These are phyloP conservation scores for Eucalyptus pauciflora DNA, from an alignment of 345 rosid genomes.

Conservation along the genomic window DNA sequence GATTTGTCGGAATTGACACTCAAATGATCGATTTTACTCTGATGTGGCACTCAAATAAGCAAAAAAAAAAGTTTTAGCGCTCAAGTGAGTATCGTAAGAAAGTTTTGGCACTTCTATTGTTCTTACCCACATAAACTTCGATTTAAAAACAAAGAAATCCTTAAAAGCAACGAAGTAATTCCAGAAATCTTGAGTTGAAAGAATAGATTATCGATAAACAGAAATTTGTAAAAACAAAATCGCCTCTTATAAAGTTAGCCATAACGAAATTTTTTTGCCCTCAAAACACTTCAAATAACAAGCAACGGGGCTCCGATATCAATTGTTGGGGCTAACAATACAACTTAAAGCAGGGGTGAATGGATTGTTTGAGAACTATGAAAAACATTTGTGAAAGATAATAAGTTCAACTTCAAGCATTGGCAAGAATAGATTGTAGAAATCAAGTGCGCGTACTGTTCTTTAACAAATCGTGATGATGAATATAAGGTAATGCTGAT, in stretches of 20 bases:
- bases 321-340: no score
- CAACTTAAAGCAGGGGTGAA: not conserved
- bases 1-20: rapidly evolving
- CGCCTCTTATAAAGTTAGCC: not conserved
- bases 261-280: not conserved
- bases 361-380: not conserved
- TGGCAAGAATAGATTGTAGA: no score
- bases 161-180: no score
- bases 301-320: rapidly evolving
- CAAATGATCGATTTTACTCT: no score
- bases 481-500: rapidly evolving
- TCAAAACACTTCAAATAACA: not conserved
- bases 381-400: no score
- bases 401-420: not conserved
- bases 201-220: no score
- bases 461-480: no score
- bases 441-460: rapidly evolving
- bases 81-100: rapidly evolving
- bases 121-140: no score
- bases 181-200: no score
- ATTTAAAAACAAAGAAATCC: no score
- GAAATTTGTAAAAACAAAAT: no score
- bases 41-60: rapidly evolving
- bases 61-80: rapidly evolving
- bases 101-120: rapidly evolving